Evolutionary conservation across 2,329 filamentous ascomycete genomes (phyloP), one percentile per base, ranked within the genome.

Genomic region (Aspergillus fischeri): DNA sequence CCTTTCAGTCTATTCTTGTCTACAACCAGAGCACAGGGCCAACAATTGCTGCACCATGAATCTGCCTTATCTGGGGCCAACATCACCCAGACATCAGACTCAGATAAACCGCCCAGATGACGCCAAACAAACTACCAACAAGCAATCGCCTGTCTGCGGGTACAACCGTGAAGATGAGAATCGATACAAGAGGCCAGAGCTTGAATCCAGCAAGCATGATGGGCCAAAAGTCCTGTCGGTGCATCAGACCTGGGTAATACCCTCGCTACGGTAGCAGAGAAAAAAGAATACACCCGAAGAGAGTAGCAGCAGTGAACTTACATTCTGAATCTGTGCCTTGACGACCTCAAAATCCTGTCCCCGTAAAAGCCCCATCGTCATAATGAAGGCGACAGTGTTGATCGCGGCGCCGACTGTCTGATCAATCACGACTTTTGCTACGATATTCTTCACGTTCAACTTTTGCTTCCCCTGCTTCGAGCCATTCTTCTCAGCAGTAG

Each of bases 371-470:
- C 78, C 80, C 69, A 86, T 83, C 14, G 77, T 81, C 14, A 74
- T 75, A 21, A 86, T 75, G 66, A 86, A 86, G 54, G 82, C 72
- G 32, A 80, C 70, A 1, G 80, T 86, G 66, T 85, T 86, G 65
- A 82, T 69, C 1, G 80, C 73, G 0, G 81, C 82, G 28, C 83
- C 83, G 24, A 86, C 52, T 0, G 81, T 80, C 65, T 86, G 83
- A 61, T 87, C 84, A 38, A 86, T 75, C 11, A 79, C 57, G 57
- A 86, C 81, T 63, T 87, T 87, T 60, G 78, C 78, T 32, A 80
- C 55, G 3, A 67, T 71, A 59, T 73, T 74, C 50, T 60, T 66
- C 20, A 70, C 57, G 49, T 72, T 68, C n/a, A 70, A 60, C 51
- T 56, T 57, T 11, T 64, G 58, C 41, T 65, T 63, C 20, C 54